Percentiles rank a stretch among this genome's conserved stretches.
Evolutionary conservation across 208 protist species (phyloP).

Genomic region (Leishmania martiniquensis): DNA sequence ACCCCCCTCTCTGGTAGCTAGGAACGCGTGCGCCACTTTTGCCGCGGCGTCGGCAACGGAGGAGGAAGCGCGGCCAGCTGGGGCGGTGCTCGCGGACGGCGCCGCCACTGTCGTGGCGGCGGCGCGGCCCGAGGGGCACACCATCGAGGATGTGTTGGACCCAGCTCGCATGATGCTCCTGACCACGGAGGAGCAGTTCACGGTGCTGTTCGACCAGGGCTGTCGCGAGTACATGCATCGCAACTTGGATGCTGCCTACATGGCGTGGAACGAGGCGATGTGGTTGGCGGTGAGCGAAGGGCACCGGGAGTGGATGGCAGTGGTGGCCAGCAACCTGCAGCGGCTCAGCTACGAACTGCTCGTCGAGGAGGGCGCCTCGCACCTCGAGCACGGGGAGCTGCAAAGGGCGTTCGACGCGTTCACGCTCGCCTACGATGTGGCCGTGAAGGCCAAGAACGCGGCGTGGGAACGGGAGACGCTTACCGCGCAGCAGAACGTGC

Average conservation of each 20-base stretch:
- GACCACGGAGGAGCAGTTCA: slow-evolving; percentile 67
- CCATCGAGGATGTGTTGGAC: slow-evolving; percentile 34
- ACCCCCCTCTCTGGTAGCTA: not conserved
- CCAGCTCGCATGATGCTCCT: slow-evolving; percentile 32
- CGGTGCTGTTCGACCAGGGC: slow-evolving; percentile 83
- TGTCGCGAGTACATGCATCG: slow-evolving; percentile 74
- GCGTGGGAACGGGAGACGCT: slow-evolving; percentile 85
- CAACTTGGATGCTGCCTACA: slow-evolving; percentile 87
- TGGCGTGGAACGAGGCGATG: slow-evolving; percentile 91
- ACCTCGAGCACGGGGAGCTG: slow-evolving; percentile 71
- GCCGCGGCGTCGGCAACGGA: not conserved
- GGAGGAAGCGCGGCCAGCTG: not conserved
- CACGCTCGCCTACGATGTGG: slow-evolving; percentile 75
- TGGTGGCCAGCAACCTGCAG: slow-evolving; percentile 89
- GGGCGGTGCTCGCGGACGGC: not conserved
- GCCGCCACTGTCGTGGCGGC: not conserved
- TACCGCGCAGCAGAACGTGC: slow-evolving; percentile 73
- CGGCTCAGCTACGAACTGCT: slow-evolving; percentile 91
- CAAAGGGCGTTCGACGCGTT: slow-evolving; percentile 78
- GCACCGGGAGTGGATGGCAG: slow-evolving; percentile 92
- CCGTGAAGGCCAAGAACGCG: slow-evolving; percentile 84
- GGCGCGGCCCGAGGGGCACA: slow-evolving; percentile 19
- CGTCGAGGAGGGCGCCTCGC: slow-evolving; percentile 69
- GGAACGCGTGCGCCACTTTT: not conserved
- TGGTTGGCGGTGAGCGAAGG: slow-evolving; percentile 73